Evolutionary conservation across 768 basidiomycete species (phyloP).

Genomic region (Amanita rimosa): DNA sequence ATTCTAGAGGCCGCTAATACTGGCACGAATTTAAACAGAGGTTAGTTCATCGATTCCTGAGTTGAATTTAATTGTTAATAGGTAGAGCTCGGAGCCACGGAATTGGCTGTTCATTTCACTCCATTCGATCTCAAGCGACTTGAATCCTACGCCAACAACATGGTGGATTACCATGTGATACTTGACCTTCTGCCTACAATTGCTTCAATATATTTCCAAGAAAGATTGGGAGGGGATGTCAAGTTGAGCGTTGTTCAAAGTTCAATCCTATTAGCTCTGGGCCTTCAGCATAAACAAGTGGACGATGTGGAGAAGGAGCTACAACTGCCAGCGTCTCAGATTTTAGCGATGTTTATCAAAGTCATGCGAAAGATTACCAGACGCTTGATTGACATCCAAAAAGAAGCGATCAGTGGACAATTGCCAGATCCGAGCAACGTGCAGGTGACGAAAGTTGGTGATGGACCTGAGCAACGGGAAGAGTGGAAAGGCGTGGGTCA

Average conservation of each 20-base stretch:
- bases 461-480: constrained; percentile 8
- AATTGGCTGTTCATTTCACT: constrained; percentile 53
- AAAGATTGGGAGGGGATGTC: constrained; percentile 51
- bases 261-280: constrained; percentile 81
- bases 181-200: constrained; percentile 82
- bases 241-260: constrained; percentile 82
- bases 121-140: constrained; percentile 96
- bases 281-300: constrained; percentile 79
- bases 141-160: constrained; percentile 91
- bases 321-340: constrained; percentile 74
- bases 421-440: constrained; percentile 18
- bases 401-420: constrained; percentile 58
- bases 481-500: constrained; percentile 33
- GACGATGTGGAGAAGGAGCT: constrained; percentile 88
- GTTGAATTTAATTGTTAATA: background rate
- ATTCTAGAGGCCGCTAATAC: constrained; percentile 77
- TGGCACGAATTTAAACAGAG: constrained; percentile 39
- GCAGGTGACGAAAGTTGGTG: constrained; percentile 7
- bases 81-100: constrained; percentile 22
- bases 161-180: constrained; percentile 94
- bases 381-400: constrained; percentile 66
- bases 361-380: constrained; percentile 77
- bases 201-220: constrained; percentile 79
- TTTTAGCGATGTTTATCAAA: constrained; percentile 86
- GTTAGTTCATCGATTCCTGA: constrained; percentile 13